Conservation (phyloP, 2,329 filamentous ascomycete genomes). For the Colletotrichum cuscutae region DNA sequence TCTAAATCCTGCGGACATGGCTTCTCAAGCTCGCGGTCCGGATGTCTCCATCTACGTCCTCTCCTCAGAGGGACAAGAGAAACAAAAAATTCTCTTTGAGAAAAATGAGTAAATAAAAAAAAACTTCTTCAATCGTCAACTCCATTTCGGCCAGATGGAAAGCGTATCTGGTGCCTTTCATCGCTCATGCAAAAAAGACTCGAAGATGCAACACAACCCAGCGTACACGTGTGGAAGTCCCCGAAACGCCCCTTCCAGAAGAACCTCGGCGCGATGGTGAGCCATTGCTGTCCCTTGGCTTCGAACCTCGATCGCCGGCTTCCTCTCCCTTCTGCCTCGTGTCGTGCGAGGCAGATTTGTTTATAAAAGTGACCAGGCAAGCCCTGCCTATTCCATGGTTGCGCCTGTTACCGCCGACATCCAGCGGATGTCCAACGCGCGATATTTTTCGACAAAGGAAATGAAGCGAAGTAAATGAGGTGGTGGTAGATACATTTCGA, state of each 20-base stretch:
- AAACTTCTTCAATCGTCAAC: conserved; percentile 30
- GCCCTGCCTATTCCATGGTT: conserved; percentile 30
- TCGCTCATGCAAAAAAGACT: conserved; percentile 36
- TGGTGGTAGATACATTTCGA: conserved; percentile 32
- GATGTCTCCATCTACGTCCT: background rate
- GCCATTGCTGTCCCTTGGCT: conserved; percentile 4
- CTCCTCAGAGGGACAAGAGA: background rate
- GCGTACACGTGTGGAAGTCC: conserved; percentile 25
- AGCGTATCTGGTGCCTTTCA: conserved; percentile 25
- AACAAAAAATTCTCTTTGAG: background rate
- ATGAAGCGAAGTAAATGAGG: conserved; percentile 4
- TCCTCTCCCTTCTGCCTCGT: conserved; percentile 12
- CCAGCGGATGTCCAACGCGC: conserved; percentile 9
- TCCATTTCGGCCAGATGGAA: conserved; percentile 31
- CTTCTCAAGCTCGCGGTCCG: conserved; percentile 29
- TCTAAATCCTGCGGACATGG: conserved; percentile 22
- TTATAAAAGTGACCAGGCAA: conserved; percentile 31
- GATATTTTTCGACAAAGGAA: conserved; percentile 24
- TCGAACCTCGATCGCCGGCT: conserved; percentile 6
- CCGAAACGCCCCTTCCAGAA: conserved; percentile 31
- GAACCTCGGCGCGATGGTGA: conserved; percentile 11
- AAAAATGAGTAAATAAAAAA: background rate
- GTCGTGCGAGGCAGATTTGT: conserved; percentile 3
- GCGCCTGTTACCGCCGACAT: conserved; percentile 22
- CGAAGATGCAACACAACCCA: conserved; percentile 28